Conservation (phyloP, 2,329 filamentous ascomycete species). For the Domatiomyces globalis region DNA sequence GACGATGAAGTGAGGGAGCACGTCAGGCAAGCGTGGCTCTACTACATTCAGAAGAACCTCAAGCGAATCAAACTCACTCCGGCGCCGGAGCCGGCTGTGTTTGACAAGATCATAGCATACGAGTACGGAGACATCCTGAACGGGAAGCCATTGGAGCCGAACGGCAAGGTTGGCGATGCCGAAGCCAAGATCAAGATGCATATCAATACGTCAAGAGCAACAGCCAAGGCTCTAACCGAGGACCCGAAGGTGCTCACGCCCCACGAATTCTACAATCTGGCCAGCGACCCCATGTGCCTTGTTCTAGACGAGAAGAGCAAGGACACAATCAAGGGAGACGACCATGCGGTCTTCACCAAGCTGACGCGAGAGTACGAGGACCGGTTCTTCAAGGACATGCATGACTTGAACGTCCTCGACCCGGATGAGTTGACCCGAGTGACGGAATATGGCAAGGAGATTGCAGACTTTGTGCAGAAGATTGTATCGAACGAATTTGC, state of each 20-base stretch:
- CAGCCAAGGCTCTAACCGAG: conserved; percentile 37
- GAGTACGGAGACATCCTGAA: conserved; percentile 41
- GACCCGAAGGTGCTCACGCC: conserved; percentile 16
- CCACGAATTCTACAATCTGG: conserved; percentile 41
- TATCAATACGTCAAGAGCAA: conserved; percentile 46
- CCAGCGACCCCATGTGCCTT: conserved; percentile 59
- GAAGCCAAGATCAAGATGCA: conserved; percentile 89
- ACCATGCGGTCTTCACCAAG: conserved; percentile 69
- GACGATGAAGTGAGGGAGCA: conserved; percentile 35
- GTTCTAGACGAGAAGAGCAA: conserved; percentile 58
- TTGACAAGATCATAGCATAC: conserved; percentile 34
- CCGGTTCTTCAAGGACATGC: conserved; percentile 82
- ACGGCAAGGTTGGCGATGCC: conserved; percentile 50
- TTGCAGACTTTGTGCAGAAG: conserved; percentile 68
- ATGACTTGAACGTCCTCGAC: conserved; percentile 65
- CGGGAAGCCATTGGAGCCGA: conserved; percentile 41
- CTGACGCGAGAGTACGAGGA: conserved; percentile 74
- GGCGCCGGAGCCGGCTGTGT: conserved; percentile 31
- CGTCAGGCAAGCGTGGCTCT: conserved; percentile 38
- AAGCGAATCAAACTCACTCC: conserved; percentile 32
- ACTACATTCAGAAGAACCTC: conserved; percentile 55
- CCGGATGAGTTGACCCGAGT: conserved; percentile 76
- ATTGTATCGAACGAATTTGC: conserved; percentile 77
- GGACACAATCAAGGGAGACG: conserved; percentile 41
- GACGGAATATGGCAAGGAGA: conserved; percentile 82